Conservation (phyloP, 345 rosid genomes). For the Clarkia xantiana region DNA sequence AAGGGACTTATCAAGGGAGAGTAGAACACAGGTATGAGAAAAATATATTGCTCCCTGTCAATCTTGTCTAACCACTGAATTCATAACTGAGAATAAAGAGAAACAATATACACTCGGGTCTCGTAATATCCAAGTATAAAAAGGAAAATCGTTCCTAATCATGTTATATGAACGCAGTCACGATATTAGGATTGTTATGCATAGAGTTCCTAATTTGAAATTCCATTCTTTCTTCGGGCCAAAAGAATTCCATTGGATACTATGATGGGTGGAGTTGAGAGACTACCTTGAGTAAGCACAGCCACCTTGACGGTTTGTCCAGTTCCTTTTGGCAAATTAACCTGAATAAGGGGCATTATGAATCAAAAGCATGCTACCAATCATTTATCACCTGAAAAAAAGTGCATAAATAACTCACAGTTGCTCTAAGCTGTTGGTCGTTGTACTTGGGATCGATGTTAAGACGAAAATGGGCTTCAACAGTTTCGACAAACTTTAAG, state of each 20-base stretch:
- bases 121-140: no score
- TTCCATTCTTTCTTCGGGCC: no score
- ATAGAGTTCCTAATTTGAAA: no score
- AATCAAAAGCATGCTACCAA: not conserved
- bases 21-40: no score
- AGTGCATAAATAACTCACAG: slow-evolving; percentile 34
- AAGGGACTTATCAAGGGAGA: no score
- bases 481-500: slow-evolving; percentile 70
- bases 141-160: not conserved
- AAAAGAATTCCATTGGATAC: no score
- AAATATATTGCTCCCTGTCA: no score
- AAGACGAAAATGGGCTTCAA: slow-evolving; percentile 94
- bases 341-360: slow-evolving; percentile 24
- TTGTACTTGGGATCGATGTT: slow-evolving; percentile 93
- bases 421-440: slow-evolving; percentile 94
- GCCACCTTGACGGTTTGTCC: slow-evolving; percentile 88
- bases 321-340: slow-evolving; percentile 93
- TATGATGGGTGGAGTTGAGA: not conserved
- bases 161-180: not conserved
- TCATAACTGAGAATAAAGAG: no score
- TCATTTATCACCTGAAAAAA: not conserved
- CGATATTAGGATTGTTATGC: not conserved
- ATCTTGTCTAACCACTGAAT: no score
- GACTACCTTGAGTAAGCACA: slow-evolving; percentile 88
- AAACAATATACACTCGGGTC: no score